A percentile compares a stretch with the other conserved stretches of the same genome.
phyloP scores from a whole-genome alignment of 192 early-diverging fungal species.

The Mortierella alpina region DNA sequence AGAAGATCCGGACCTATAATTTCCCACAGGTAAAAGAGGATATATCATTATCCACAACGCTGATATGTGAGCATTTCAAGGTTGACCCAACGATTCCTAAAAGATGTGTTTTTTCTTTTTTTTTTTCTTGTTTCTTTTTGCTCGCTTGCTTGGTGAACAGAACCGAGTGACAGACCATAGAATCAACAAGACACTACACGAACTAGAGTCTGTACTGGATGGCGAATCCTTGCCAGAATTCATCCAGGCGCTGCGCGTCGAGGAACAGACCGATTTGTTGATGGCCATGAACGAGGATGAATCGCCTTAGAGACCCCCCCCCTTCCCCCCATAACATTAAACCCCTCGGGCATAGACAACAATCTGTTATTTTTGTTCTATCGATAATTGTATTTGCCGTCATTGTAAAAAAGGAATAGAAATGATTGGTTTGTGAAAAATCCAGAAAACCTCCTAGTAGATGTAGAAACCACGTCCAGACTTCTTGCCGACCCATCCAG shows the following conservation, averaged over 20 bases:
- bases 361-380: constrained; percentile 1
- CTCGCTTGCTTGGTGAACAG: constrained; percentile 26
- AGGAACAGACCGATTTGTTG: constrained; percentile 45
- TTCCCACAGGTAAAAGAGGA: constrained; percentile 69
- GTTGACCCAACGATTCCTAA: not conserved
- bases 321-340: not conserved
- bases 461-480: constrained; percentile 89
- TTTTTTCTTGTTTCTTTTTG: not conserved
- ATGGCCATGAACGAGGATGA: constrained; percentile 52
- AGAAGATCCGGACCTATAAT: constrained; percentile 89
- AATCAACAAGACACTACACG: constrained; percentile 77
- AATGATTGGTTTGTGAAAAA: not conserved
- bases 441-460: constrained; percentile 59
- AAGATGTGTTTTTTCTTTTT: not conserved
- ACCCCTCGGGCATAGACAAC: not conserved
- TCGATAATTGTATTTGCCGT: not conserved
- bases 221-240: constrained; percentile 62
- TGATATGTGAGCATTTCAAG: too few relatives aligned
- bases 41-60: not conserved
- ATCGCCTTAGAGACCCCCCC: not conserved
- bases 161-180: constrained; percentile 87
- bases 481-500: constrained; percentile 97
- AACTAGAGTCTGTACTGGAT: constrained; percentile 73
- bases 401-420: too few relatives aligned
- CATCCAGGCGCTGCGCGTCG: constrained; percentile 39